Conservation (phyloP, 2,329 filamentous ascomycete species). For the Fusarium transvaalense region DNA sequence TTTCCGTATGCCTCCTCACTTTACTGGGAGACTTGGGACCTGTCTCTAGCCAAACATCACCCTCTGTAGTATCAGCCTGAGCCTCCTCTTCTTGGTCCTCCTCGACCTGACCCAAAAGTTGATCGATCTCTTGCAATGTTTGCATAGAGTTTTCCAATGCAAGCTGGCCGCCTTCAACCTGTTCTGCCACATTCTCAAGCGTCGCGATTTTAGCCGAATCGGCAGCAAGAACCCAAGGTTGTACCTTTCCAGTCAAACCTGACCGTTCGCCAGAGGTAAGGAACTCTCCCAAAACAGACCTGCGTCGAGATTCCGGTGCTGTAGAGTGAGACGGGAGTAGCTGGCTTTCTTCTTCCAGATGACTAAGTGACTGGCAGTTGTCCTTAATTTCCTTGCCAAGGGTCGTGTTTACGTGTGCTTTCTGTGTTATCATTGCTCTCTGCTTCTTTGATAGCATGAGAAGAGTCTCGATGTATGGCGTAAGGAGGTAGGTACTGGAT, state of each 20-base stretch:
- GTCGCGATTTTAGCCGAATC: constrained; percentile 71
- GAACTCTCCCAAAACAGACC: constrained; percentile 61
- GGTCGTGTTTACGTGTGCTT: constrained; percentile 65
- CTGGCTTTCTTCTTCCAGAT: constrained; percentile 72
- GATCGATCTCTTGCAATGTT: constrained; percentile 62
- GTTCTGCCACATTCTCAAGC: constrained; percentile 69
- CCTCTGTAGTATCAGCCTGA: constrained; percentile 44
- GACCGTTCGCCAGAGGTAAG: constrained; percentile 55
- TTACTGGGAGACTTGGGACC: constrained; percentile 45
- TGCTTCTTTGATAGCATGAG: constrained; percentile 67
- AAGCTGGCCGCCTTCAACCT: constrained; percentile 69
- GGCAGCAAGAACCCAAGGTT: constrained; percentile 71
- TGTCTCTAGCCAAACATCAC: constrained; percentile 54
- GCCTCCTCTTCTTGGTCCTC: constrained; percentile 43
- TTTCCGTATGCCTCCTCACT: constrained; percentile 47
- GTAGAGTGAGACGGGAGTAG: constrained; percentile 66
- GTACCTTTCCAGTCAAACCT: constrained; percentile 59
- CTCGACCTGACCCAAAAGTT: constrained; percentile 58
- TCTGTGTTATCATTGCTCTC: constrained; percentile 69
- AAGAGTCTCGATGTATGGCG: constrained; percentile 68
- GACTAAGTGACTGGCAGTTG: constrained; percentile 63
- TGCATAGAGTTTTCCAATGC: constrained; percentile 66
- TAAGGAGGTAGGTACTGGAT: constrained; percentile 60
- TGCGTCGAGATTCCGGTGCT: constrained; percentile 52
- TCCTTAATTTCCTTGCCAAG: constrained; percentile 66